Base-by-base conservation (phyloP, 192 early-diverging fungal genomes). In the Dissophora globulifera region DNA sequence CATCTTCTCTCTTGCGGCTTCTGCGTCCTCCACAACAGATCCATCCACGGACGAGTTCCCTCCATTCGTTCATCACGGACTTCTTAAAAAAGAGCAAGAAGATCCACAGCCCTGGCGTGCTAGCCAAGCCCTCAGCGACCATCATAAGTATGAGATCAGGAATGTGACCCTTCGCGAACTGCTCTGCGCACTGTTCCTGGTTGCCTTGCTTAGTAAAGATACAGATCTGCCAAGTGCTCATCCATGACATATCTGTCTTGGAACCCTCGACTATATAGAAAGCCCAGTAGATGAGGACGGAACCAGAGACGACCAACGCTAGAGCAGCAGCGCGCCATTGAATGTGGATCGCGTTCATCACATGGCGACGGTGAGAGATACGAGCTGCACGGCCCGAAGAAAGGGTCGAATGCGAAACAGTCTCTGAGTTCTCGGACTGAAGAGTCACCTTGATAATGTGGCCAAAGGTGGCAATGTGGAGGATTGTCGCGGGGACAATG, bases 271-370 rank as follows among this genome's bases (percentile, higher is more conserved):
- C 78, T 13, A 83, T 40, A 35, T 85, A 85, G 58, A 85, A 83
- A 9, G 82, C 61, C 84, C 81, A 83, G 67, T 85, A 85, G 50
- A 85, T 79, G 13, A 85, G 48, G 7, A 83, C 79, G 10, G 84
- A 81, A 5, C 55, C 60, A 9, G 67, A 67, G 17, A 80, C 46
- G 19, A 78, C 64, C 15, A 85, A 12, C 1, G 84, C 81, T 11
- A 85, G 40, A 15, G 79, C 52, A 2, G 82, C 71, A 13, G 84
- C 84, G 40, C 84, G 84, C 84, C 84, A 85, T 54, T 85, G 84
- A 26, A 85, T 85, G 1, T 79, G 76, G 35, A 85, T 80, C 10
- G 84, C 84, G 16, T 74, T 78, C 46, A 85, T 71, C n/a, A 85
- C 82, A 42, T 85, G 84, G 8, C 72, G 72, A 29, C 72, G 72